Percentiles rank a stretch among this genome's conserved stretches.
phyloP scores from a whole-genome alignment of 2,329 filamentous ascomycete genomes.

The Seiridium cupressi region DNA sequence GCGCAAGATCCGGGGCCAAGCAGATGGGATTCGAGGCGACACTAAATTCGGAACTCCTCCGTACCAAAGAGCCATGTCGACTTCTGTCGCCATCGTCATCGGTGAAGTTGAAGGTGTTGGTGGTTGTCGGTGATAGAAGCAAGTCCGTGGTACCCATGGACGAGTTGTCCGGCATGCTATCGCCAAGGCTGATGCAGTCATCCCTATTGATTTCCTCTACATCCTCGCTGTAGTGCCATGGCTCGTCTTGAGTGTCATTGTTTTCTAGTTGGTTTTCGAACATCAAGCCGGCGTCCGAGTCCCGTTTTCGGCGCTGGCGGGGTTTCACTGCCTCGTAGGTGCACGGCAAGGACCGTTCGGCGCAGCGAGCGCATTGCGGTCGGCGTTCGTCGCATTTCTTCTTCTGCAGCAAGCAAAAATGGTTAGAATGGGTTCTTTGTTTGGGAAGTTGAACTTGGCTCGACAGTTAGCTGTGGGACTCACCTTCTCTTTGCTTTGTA shows the following conservation, averaged over 20 bases:
- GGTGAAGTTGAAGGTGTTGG: constrained; percentile 25
- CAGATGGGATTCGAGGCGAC: constrained; percentile 19
- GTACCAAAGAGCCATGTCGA: constrained; percentile 15
- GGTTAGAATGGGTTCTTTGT: constrained; percentile 8
- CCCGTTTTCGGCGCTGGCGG: constrained; percentile 38
- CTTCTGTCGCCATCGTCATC: constrained; percentile 13
- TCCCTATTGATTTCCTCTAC: constrained; percentile 16
- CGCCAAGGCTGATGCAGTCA: constrained; percentile 18
- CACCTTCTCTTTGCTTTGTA: constrained; percentile 53
- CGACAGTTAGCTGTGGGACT: constrained; percentile 12
- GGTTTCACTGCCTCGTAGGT: constrained; percentile 47
- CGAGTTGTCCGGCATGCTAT: constrained; percentile 13
- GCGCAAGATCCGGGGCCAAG: constrained; percentile 35
- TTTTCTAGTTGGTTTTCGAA: not conserved
- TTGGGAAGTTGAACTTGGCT: not conserved
- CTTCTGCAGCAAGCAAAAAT: constrained; percentile 37
- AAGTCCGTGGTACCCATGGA: constrained; percentile 11
- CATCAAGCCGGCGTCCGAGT: constrained; percentile 22
- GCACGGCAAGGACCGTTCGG: constrained; percentile 47
- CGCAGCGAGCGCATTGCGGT: constrained; percentile 49
- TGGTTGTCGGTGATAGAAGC: not conserved
- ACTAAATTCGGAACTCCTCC: constrained; percentile 17
- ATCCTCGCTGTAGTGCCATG: constrained; percentile 18
- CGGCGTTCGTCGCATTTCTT: constrained; percentile 57
- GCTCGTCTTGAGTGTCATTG: constrained; percentile 11